Conservation (phyloP, 2,329 filamentous ascomycete genomes). For the Trichophyton equinum region DNA sequence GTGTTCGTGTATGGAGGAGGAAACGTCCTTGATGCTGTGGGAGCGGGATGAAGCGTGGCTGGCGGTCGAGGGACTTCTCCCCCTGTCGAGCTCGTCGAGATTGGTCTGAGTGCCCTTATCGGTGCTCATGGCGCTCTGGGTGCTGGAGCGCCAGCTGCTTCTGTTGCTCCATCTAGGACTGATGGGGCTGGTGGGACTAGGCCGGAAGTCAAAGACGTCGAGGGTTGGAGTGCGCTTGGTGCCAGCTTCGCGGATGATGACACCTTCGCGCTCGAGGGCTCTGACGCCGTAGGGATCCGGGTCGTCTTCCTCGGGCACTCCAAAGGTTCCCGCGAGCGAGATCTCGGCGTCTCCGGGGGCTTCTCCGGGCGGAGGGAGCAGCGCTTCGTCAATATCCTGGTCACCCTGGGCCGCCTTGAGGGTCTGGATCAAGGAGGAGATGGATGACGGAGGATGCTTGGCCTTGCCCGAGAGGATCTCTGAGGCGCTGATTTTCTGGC, state of each 20-base stretch:
- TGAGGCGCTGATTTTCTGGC: conserved; percentile 47
- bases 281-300: conserved; percentile 86
- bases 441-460: conserved; percentile 43
- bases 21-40: conserved; percentile 3
- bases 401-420: conserved; percentile 81
- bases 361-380: conserved; percentile 54
- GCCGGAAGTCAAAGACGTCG: conserved; percentile 72
- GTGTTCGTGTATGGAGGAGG: neutral
- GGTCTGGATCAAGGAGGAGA: conserved; percentile 59
- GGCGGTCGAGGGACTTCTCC: conserved; percentile 5
- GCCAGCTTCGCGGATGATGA: conserved; percentile 85
- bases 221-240: conserved; percentile 59
- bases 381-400: conserved; percentile 54
- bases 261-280: conserved; percentile 76
- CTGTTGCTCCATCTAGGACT: conserved; percentile 53
- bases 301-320: conserved; percentile 65
- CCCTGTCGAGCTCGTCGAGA: conserved; percentile 25
- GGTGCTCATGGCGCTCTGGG: conserved; percentile 45
- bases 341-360: conserved; percentile 64
- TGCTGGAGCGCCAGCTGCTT: conserved; percentile 58
- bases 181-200: conserved; percentile 59
- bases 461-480: conserved; percentile 53
- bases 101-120: conserved; percentile 60
- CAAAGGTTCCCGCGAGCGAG: conserved; percentile 47
- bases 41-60: conserved; percentile 9